Evolutionary conservation across 306 rosid species (phyloP).

Genomic region (Gleditsia sinensis): DNA sequence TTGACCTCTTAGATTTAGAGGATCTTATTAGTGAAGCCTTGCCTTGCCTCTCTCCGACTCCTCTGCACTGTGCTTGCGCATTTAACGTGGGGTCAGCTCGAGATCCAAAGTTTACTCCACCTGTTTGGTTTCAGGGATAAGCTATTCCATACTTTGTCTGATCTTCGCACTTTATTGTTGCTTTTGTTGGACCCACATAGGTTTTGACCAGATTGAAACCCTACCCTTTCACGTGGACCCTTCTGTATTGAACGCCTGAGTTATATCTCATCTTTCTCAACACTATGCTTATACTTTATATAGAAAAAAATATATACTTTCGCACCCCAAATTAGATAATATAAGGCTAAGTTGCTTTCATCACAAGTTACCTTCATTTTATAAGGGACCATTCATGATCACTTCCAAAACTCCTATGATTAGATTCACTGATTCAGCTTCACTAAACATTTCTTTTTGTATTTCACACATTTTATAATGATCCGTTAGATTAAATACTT

Average conservation of each 20-base stretch:
- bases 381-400: not conserved
- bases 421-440: not conserved
- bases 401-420: not conserved
- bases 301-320: no score
- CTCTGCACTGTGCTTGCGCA: conserved; percentile 36
- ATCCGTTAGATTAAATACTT: no score
- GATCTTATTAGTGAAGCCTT: no score
- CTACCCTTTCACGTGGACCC: conserved; percentile 11
- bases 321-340: no score
- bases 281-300: no score
- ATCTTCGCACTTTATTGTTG: conserved; percentile 20
- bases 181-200: conserved; percentile 19
- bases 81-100: conserved; percentile 32
- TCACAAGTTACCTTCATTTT: not conserved
- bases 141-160: not conserved
- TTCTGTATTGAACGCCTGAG: not conserved
- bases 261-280: no score
- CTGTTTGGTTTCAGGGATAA: conserved; percentile 26
- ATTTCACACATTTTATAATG: no score
- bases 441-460: not conserved
- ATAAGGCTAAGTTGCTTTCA: not conserved
- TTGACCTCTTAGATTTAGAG: conserved; percentile 4
- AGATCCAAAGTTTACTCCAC: conserved; percentile 43
- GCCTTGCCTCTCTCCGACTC: no score
- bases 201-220: conserved; percentile 27